Conservation (phyloP, 805 yeast genomes). For the Saturnispora zaruensis region DNA sequence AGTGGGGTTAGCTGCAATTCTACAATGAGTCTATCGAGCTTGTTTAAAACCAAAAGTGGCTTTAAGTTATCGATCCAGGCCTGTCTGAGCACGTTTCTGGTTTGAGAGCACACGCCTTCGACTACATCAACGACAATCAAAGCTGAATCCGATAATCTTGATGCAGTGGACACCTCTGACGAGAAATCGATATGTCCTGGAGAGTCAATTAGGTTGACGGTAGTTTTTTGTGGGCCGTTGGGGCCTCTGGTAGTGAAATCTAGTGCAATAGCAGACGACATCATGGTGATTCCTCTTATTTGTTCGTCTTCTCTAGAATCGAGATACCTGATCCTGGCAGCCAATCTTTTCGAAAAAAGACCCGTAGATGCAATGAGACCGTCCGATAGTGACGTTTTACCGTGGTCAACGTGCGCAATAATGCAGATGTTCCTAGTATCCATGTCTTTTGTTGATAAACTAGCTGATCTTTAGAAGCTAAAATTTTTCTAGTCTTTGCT, state of each 20-base stretch:
- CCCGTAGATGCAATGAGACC: constrained; percentile 92
- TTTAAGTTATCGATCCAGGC: constrained; percentile 90
- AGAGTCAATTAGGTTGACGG: constrained; percentile 87
- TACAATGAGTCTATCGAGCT: constrained; percentile 75
- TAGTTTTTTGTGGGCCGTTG: constrained; percentile 24
- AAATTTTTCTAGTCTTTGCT: background rate
- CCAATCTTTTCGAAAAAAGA: constrained; percentile 87
- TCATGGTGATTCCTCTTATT: constrained; percentile 95
- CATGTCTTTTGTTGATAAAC: constrained; percentile 33
- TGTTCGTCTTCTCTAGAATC: constrained; percentile 97
- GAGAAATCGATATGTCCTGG: constrained; percentile 99
- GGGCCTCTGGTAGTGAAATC: constrained; percentile 60
- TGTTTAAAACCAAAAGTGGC: constrained; percentile 83
- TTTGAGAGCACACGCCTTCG: constrained; percentile 97
- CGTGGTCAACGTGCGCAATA: constrained; percentile 97
- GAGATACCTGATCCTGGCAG: constrained; percentile 87
- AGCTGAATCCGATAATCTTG: constrained; percentile 95
- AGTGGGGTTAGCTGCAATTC: constrained; percentile 75
- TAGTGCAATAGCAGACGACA: constrained; percentile 89
- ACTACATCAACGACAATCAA: constrained; percentile 92
- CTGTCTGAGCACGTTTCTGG: constrained; percentile 88
- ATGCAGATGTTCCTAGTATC: constrained; percentile 86
- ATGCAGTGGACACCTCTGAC: constrained; percentile 92
- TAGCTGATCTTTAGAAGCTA: background rate
- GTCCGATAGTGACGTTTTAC: constrained; percentile 92